A percentile compares a stretch with the other conserved stretches of the same genome.
Conservation (phyloP, 345 rosid genomes). For the Populus simonii region DNA sequence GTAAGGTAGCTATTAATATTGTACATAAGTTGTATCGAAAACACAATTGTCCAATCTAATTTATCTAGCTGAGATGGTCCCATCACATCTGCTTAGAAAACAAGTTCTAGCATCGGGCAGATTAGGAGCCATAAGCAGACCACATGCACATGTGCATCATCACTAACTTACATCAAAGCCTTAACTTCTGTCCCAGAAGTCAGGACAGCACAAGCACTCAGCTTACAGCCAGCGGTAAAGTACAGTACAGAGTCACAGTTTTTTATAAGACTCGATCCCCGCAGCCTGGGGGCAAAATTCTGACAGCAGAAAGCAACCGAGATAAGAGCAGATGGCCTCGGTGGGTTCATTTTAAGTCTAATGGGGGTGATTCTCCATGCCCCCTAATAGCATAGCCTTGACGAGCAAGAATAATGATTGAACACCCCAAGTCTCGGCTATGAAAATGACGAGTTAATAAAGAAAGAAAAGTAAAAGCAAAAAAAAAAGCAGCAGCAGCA, state of each 20-base stretch:
- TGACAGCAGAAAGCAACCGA: background rate
- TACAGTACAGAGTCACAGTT: background rate
- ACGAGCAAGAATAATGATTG: background rate
- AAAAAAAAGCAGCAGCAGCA: background rate
- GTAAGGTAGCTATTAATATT: too few relatives aligned
- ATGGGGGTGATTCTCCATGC: background rate
- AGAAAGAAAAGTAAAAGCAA: background rate
- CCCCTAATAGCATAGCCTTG: background rate
- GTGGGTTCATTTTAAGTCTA: background rate
- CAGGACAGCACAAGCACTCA: background rate
- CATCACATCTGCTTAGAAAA: too few relatives aligned
- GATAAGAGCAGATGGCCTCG: background rate
- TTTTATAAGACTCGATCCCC: background rate
- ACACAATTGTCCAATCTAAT: background rate
- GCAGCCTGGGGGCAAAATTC: background rate
- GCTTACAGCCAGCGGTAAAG: background rate
- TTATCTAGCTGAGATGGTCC: too few relatives aligned
- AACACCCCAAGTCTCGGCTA: background rate
- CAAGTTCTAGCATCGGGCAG: too few relatives aligned
- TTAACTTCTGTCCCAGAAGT: background rate
- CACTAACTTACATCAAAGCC: background rate
- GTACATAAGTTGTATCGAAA: too few relatives aligned
- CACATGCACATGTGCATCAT: background rate
- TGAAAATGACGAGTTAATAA: background rate
- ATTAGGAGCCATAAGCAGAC: background rate